Evolutionary conservation across 2,329 filamentous ascomycete genomes (phyloP), one percentile per base, ranked within the genome.

Genomic region (Epichloe hybrida): DNA sequence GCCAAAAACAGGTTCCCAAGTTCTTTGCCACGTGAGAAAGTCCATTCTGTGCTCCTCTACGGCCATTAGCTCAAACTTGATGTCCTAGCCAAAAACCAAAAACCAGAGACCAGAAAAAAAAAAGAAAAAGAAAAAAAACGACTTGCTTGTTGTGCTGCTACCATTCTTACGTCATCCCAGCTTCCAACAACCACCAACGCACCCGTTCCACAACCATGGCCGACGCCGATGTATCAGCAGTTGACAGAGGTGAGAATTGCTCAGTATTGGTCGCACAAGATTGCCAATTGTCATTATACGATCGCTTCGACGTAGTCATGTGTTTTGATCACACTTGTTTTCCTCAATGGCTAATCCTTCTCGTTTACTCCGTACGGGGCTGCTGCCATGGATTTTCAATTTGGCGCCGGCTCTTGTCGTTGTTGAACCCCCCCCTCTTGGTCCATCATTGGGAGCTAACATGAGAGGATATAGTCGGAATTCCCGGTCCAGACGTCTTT

Each of bases 161-260:
- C 38, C 5, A 7, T 39, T 21, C 48, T 54, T 54, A 57, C 55
- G 55, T 56, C 55, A 57, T 57, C 52, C 44, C 13, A 34, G 38
- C 42, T 48, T 34, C 36, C n/a, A 11, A 41, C 13, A 11, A 41
- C 13, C 38, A 20, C 34, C 42, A 4, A 4, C 31, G 8, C 31
- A 34, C 34, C 61, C 7, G 31, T 36, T 36, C 47, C 62, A 54
- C 46, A 53, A 53, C 49, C 58, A 67, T 67, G 64, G 59, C 64
- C 52, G 62, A 66, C 62, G 61, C 58, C 56, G 61, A 61, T 53
- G 58, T 62, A 50, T 60, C 61, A 56, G 63, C 64, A 54, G 58
- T 66, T 58, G 63, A 63, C 58, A 66, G 64, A 67, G 64, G 64
- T 67, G 63, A 54, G 52, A 48, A 50, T 47, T 52, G 52, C 11